Evolutionary conservation across 2,329 filamentous ascomycete genomes (phyloP).

Genomic region (Passalora sequoiae): DNA sequence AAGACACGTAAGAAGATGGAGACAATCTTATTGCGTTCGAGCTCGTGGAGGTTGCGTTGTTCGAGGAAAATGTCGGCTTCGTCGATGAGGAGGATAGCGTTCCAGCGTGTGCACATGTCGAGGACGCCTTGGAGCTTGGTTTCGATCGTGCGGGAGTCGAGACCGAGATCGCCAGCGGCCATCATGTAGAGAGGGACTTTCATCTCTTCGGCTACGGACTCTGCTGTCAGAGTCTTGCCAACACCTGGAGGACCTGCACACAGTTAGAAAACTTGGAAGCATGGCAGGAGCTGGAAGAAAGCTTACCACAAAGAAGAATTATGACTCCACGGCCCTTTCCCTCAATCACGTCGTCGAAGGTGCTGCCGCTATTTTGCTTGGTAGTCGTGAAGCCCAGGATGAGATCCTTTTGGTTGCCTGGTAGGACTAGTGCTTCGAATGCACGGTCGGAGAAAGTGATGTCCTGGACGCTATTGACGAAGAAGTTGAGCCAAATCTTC

Average conservation of each 20-base stretch:
- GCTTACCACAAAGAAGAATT: slow-evolving; percentile 30
- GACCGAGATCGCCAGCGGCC: slow-evolving; percentile 48
- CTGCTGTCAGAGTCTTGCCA: slow-evolving; percentile 51
- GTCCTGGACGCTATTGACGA: background rate
- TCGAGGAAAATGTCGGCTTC: slow-evolving; percentile 46
- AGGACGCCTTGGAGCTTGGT: slow-evolving; percentile 37
- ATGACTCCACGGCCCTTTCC: slow-evolving; percentile 41
- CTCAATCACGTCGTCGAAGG: slow-evolving; percentile 48
- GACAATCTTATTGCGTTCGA: slow-evolving; percentile 45
- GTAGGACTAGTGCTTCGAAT: slow-evolving; percentile 46
- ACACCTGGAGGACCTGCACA: slow-evolving; percentile 48
- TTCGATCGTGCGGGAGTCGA: slow-evolving; percentile 41
- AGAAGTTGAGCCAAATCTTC: background rate
- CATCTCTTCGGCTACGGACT: slow-evolving; percentile 49
- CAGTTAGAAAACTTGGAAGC: no score
- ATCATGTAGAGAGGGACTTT: slow-evolving; percentile 48
- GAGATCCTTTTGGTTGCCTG: slow-evolving; percentile 44
- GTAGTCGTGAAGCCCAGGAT: slow-evolving; percentile 46
- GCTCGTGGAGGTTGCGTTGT: slow-evolving; percentile 37
- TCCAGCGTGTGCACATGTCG: slow-evolving; percentile 48
- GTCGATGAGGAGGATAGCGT: slow-evolving; percentile 49
- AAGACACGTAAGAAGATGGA: slow-evolving; percentile 38
- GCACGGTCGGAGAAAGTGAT: slow-evolving; percentile 44
- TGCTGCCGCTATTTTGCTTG: slow-evolving; percentile 36
- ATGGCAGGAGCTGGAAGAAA: slow-evolving; percentile 49